phyloP scores from a whole-genome alignment of 768 basidiomycete species.

The Tricholoma flavovirens region DNA sequence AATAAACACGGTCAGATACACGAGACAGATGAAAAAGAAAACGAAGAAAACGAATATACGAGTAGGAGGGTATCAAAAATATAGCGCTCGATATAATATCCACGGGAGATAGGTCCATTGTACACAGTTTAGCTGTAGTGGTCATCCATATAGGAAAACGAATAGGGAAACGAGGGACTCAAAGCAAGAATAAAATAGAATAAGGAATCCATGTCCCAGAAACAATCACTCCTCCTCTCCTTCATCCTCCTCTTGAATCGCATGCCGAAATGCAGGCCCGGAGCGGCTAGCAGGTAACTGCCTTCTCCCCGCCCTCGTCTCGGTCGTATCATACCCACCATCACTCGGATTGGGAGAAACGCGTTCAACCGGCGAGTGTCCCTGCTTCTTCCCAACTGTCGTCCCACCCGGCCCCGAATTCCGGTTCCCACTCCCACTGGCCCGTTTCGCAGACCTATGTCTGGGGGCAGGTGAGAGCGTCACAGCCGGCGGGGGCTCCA shows the following conservation, averaged over 20 bases:
- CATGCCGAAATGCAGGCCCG: constrained; percentile 64
- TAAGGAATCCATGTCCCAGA: neutral
- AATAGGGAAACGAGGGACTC: neutral
- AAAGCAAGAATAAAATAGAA: constrained; percentile 1
- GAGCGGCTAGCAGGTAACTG: constrained; percentile 64
- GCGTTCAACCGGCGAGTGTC: constrained; percentile 57
- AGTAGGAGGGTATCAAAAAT: constrained; percentile 1
- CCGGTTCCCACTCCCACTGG: constrained; percentile 22
- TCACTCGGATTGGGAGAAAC: constrained; percentile 57
- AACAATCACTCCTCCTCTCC: constrained; percentile 61
- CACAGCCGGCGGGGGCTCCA: constrained; percentile 31
- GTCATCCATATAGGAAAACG: neutral
- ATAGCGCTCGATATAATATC: constrained; percentile 2
- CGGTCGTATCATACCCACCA: constrained; percentile 36
- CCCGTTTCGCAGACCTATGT: constrained; percentile 34
- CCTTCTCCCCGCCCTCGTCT: constrained; percentile 52
- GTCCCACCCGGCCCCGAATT: constrained; percentile 17
- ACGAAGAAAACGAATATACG: neutral
- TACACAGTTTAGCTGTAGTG: neutral
- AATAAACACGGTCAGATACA: neutral
- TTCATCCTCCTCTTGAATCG: constrained; percentile 85
- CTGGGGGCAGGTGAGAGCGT: constrained; percentile 50
- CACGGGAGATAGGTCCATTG: neutral
- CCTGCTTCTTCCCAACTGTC: constrained; percentile 32
- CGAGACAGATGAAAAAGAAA: neutral